A percentile compares a stretch with the other conserved stretches of the same genome.
Evolutionary conservation across 495 filamentous ascomycete genomes (phyloP).

Genomic region (Daldinia childiae): DNA sequence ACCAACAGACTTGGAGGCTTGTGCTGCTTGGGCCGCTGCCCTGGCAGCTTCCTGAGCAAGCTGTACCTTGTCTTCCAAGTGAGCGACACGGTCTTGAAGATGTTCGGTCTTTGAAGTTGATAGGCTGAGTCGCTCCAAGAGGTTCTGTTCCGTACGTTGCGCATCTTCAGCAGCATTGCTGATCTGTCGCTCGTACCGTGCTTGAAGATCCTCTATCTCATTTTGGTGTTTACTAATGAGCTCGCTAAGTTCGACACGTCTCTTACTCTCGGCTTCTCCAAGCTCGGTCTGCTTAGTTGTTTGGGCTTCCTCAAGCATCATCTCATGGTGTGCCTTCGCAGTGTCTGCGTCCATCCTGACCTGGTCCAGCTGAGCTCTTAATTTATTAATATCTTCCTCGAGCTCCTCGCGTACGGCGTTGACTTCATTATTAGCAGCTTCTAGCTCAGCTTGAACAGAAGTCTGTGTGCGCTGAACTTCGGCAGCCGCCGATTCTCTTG

Average conservation of each 20-base stretch:
- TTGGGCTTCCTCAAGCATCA: constrained; percentile 78
- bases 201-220: constrained; percentile 69
- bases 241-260: constrained; percentile 68
- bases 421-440: constrained; percentile 81
- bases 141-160: constrained; percentile 71
- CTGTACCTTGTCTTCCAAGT: constrained; percentile 89
- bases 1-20: constrained; percentile 76
- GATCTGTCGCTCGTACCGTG: constrained; percentile 78
- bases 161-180: constrained; percentile 76
- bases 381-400: constrained; percentile 73
- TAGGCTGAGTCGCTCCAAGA: constrained; percentile 75
- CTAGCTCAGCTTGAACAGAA: constrained; percentile 81
- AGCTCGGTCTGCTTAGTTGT: constrained; percentile 70
- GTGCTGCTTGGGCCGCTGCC: constrained; percentile 86
- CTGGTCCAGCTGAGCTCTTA: constrained; percentile 75
- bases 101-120: constrained; percentile 82
- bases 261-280: constrained; percentile 68
- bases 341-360: constrained; percentile 78
- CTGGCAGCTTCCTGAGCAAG: constrained; percentile 89
- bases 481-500: constrained; percentile 74
- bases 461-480: constrained; percentile 82
- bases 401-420: constrained; percentile 80
- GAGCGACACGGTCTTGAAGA: constrained; percentile 79
- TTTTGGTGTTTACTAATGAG: constrained; percentile 75
- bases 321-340: constrained; percentile 74